Evolutionary conservation across 768 basidiomycete species (phyloP).

Genomic region (Fibroporia radiculosa): DNA sequence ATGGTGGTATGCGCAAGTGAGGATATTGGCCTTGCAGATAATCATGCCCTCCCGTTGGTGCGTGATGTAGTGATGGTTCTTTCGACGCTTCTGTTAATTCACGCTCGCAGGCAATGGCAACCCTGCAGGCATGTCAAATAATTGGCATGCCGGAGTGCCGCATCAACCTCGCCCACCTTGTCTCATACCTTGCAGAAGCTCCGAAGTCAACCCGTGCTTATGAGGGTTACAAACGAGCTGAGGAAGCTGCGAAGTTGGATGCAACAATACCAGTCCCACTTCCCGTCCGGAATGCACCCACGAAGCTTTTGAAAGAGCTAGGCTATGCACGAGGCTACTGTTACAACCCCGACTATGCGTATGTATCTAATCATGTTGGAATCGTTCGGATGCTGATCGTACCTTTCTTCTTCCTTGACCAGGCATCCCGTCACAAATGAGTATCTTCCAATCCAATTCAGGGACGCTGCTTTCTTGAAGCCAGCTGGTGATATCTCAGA

Average conservation of each 20-base stretch:
- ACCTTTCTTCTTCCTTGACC: background rate
- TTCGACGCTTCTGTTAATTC: background rate
- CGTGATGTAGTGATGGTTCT: constrained; percentile 14
- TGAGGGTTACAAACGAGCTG: constrained; percentile 66
- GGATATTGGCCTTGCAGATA: constrained; percentile 78
- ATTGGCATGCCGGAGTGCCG: constrained; percentile 82
- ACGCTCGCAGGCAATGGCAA: constrained; percentile 44
- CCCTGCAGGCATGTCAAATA: constrained; percentile 56
- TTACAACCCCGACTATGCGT: constrained; percentile 41
- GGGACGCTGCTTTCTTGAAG: constrained; percentile 29
- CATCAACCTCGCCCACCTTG: constrained; percentile 69
- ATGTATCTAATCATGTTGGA: constrained; percentile 7
- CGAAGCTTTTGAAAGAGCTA: constrained; percentile 44
- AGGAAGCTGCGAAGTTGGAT: constrained; percentile 48
- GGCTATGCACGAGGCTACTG: constrained; percentile 42
- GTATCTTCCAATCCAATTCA: constrained; percentile 40
- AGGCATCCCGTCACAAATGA: constrained; percentile 48
- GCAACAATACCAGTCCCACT: constrained; percentile 57
- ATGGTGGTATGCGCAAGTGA: constrained; percentile 80
- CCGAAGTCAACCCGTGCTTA: constrained; percentile 78
- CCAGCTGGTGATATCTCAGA: constrained; percentile 29
- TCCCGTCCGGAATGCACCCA: constrained; percentile 72
- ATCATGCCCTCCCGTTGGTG: constrained; percentile 67
- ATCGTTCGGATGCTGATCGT: background rate
- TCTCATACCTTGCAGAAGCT: constrained; percentile 75